A percentile compares a stretch with the other conserved stretches of the same genome.
phyloP scores from a whole-genome alignment of 1,284 basidiomycete genomes.

The Chalciporus sp. region DNA sequence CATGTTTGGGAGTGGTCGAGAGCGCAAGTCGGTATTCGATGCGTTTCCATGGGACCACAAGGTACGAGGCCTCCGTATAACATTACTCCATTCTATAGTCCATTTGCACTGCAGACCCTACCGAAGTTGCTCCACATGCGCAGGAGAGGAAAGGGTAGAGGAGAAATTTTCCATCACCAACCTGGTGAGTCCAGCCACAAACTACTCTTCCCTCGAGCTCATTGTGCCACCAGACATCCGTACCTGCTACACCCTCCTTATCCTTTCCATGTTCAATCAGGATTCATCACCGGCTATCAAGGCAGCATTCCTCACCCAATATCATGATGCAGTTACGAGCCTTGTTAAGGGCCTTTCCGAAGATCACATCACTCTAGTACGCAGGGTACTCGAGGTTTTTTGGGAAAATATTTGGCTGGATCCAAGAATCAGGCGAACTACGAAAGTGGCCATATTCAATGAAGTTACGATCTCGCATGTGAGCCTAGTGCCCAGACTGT shows the following conservation, averaged over 20 bases:
- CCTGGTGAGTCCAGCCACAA: slow-evolving; percentile 49
- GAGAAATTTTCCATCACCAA: slow-evolving; percentile 46
- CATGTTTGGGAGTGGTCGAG: slow-evolving; percentile 61
- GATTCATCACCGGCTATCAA: slow-evolving; percentile 55
- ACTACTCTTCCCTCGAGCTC: background rate
- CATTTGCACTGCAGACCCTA: slow-evolving; percentile 47
- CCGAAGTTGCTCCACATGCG: slow-evolving; percentile 72
- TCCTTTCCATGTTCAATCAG: slow-evolving; percentile 67
- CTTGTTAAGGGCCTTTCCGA: slow-evolving; percentile 69
- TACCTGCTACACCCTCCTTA: slow-evolving; percentile 65
- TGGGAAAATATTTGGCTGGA: slow-evolving; percentile 69
- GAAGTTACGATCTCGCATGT: slow-evolving; percentile 67
- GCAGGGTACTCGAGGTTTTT: slow-evolving; percentile 59
- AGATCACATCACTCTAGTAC: slow-evolving; percentile 60
- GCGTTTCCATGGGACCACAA: slow-evolving; percentile 77
- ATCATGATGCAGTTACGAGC: slow-evolving; percentile 57
- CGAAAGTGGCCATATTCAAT: slow-evolving; percentile 69
- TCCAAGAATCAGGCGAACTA: slow-evolving; percentile 63
- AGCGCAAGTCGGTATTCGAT: slow-evolving; percentile 62
- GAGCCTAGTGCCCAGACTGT: slow-evolving; percentile 20
- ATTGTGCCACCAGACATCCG: slow-evolving; percentile 60
- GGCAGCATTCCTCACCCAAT: slow-evolving; percentile 65
- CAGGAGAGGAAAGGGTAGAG: slow-evolving; percentile 50
- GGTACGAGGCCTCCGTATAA: slow-evolving; percentile 39
- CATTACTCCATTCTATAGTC: background rate